phyloP scores from a whole-genome alignment of 768 basidiomycete genomes.

The Trametes villosa region DNA sequence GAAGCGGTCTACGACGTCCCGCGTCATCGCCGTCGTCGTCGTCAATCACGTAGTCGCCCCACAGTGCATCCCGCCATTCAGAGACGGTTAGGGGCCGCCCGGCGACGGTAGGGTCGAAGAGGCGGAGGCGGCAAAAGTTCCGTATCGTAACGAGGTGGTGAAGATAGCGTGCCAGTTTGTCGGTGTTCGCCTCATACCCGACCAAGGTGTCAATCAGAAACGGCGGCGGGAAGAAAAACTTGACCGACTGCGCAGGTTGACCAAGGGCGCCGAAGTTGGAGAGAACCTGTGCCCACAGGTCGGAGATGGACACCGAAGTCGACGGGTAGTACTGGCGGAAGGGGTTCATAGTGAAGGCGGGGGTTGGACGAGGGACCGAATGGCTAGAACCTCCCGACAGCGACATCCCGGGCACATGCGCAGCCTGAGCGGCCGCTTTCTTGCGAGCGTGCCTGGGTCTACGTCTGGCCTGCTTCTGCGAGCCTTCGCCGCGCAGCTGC shows the following conservation, averaged over 20 bases:
- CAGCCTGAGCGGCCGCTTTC: no score
- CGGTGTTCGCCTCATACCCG: background rate
- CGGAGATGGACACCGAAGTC: background rate
- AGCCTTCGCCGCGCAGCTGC: no score
- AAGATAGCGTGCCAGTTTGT: background rate
- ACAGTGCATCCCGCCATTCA: constrained; percentile 2
- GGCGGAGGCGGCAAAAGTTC: background rate
- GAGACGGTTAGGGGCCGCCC: background rate
- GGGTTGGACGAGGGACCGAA: no score
- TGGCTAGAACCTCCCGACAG: background rate
- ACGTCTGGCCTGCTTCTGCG: no score
- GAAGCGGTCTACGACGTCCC: background rate
- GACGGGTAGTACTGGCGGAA: constrained; percentile 1
- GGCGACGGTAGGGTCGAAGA: background rate
- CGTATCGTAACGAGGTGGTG: background rate
- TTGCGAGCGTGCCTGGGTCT: no score
- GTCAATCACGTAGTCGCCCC: background rate
- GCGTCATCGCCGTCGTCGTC: background rate
- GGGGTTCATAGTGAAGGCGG: background rate
- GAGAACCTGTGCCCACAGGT: background rate
- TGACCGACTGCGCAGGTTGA: background rate
- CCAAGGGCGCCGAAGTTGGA: background rate
- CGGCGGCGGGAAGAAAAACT: background rate
- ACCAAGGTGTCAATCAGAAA: background rate
- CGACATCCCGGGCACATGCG: background rate